These are phyloP conservation scores for Dillenia turbinata DNA, from an alignment of 164 flowering plant species.

Conservation along the genomic window DNA sequence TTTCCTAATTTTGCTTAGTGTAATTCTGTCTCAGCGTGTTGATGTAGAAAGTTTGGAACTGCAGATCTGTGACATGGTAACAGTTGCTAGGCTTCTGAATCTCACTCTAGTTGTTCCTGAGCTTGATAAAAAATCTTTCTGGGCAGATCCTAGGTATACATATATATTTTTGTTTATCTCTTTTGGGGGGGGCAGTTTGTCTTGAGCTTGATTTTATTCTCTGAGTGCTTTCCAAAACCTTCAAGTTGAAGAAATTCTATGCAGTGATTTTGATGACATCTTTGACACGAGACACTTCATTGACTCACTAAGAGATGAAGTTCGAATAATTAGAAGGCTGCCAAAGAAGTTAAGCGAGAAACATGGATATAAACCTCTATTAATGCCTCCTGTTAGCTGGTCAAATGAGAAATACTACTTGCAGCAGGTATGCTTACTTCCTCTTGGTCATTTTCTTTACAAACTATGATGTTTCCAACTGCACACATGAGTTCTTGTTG, in stretches of 20 bases:
- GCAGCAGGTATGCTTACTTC: slow-evolving; percentile 57
- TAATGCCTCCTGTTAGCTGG: slow-evolving; percentile 98
- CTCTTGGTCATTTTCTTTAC: not conserved
- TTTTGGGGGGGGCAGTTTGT: not conserved
- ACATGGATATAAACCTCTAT: slow-evolving; percentile 41
- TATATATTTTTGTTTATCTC: not conserved
- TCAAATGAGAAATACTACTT: slow-evolving; percentile 85
- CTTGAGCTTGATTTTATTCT: not conserved
- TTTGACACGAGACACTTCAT: slow-evolving; percentile 87
- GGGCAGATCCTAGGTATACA: slow-evolving; percentile 90
- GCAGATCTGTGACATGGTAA: slow-evolving; percentile 99
- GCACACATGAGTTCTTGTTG: too few species aligned
- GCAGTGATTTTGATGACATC: slow-evolving; percentile 89
- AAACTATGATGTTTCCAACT: too few species aligned
- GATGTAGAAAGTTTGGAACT: slow-evolving; percentile 7
- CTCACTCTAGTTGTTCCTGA: slow-evolving; percentile 93
- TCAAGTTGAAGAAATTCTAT: not conserved
- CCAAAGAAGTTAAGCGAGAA: slow-evolving; percentile 61
- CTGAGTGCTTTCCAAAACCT: slow-evolving; percentile 2
- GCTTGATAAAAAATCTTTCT: slow-evolving; percentile 94
- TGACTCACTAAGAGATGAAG: slow-evolving; percentile 86
- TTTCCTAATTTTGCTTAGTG: not conserved
- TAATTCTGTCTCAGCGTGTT: slow-evolving; percentile 1
- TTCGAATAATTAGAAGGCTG: slow-evolving; percentile 68
- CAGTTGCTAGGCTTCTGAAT: slow-evolving; percentile 83